Percentiles rank a stretch among this genome's conserved stretches.
Evolutionary conservation across 139 green algal species (phyloP).

Genomic region (Yamagishiella unicocca): DNA sequence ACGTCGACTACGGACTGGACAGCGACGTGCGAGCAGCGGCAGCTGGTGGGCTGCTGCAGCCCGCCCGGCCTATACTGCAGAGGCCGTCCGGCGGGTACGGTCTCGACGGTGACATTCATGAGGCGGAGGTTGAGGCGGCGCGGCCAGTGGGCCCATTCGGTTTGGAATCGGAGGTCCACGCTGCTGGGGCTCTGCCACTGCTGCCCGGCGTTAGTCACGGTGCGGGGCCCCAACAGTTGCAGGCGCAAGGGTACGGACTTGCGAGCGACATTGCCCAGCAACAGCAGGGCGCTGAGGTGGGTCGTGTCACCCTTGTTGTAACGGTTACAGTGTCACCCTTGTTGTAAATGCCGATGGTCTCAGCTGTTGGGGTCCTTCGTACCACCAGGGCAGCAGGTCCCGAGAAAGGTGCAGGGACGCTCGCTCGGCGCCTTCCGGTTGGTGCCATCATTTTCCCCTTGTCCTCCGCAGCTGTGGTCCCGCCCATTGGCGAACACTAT

Average conservation of each 20-base stretch:
- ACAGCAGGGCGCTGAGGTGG: background rate
- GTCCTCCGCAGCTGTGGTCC: conserved; percentile 16
- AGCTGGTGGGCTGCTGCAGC: background rate
- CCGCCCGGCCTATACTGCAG: background rate
- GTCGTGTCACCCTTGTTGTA: too few species aligned
- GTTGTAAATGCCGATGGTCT: too few species aligned
- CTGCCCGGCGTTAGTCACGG: too few species aligned
- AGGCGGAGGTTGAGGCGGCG: background rate
- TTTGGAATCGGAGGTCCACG: background rate
- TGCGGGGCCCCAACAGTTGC: background rate
- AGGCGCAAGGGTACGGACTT: background rate
- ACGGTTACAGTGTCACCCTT: too few species aligned
- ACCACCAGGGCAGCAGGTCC: too few species aligned
- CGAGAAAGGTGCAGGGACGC: too few species aligned
- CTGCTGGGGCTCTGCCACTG: background rate
- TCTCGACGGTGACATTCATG: background rate
- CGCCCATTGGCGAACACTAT: conserved; percentile 24
- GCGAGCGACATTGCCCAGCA: conserved; percentile 9
- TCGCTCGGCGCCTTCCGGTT: too few species aligned
- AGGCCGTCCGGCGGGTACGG: background rate
- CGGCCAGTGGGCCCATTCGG: background rate
- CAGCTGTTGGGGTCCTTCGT: too few species aligned
- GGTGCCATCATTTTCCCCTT: too few species aligned
- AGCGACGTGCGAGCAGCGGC: background rate
- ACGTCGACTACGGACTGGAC: background rate